These are phyloP conservation scores for Aspergillus puulaauensis DNA, from an alignment of 2,329 filamentous ascomycete species.

Conservation along the genomic window DNA sequence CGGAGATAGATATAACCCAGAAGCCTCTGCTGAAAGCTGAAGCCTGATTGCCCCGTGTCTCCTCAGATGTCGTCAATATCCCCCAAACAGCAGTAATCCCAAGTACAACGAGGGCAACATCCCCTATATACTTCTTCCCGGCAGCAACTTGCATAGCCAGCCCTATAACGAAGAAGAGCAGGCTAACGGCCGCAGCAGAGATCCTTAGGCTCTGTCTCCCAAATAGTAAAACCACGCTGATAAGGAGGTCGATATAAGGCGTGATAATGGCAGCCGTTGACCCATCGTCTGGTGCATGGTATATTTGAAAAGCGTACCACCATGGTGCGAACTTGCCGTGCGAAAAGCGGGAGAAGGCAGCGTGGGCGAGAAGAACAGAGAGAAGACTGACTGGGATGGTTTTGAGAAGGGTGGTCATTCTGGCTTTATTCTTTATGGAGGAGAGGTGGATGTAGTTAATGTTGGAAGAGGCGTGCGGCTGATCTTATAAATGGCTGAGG, in stretches of 20 bases:
- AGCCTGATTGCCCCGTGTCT: not conserved
- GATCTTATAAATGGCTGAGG: not conserved
- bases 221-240: not conserved
- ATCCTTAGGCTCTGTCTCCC: not conserved
- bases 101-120: not conserved
- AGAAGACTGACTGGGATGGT: not conserved
- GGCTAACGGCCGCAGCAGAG: not conserved
- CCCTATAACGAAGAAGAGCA: not conserved
- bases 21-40: no score
- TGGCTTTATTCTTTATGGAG: not conserved
- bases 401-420: not conserved
- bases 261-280: not conserved
- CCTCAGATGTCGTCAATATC: no score
- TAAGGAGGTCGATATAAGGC: not conserved
- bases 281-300: constrained; percentile 1
- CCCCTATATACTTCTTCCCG: not conserved
- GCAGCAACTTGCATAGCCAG: not conserved
- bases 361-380: not conserved
- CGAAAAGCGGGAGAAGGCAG: constrained; percentile 6
- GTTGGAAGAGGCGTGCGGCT: not conserved
- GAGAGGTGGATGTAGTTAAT: not conserved
- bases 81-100: not conserved
- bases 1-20: no score
- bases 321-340: not conserved
- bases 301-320: constrained; percentile 4